A percentile compares a stretch with the other conserved stretches of the same genome.
phyloP scores from a whole-genome alignment of 2,329 filamentous ascomycete species.

The Calonectria hongkongensis region DNA sequence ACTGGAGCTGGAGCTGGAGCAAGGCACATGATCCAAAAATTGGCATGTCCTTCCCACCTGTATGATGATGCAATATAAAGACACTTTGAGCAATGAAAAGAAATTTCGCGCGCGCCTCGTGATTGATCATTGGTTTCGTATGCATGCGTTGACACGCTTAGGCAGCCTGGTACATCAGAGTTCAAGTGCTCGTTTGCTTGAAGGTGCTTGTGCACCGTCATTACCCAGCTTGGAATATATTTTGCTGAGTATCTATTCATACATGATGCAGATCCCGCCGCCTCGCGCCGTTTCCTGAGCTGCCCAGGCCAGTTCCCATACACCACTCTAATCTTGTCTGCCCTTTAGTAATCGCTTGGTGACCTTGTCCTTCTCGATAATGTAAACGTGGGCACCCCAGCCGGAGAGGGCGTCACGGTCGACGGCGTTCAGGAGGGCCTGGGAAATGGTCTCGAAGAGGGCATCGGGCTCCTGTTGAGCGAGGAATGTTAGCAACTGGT shows the following conservation, averaged over 20 bases:
- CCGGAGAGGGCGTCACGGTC: conserved; percentile 97
- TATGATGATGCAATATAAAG: conserved; percentile 35
- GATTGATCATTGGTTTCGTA: conserved; percentile 14
- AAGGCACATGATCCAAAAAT: conserved; percentile 16
- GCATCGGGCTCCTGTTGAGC: conserved; percentile 83
- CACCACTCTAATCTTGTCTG: conserved; percentile 84
- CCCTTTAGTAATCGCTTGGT: conserved; percentile 99
- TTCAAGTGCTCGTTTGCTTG: conserved; percentile 36
- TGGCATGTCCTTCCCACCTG: conserved; percentile 11
- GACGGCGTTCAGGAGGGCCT: conserved; percentile 94
- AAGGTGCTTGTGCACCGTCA: conserved; percentile 51
- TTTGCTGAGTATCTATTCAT: conserved; percentile 59
- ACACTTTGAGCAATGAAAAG: conserved; percentile 28
- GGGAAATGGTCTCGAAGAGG: conserved; percentile 98
- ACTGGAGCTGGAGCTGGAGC: conserved; percentile 26
- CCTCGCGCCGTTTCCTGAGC: conserved; percentile 38
- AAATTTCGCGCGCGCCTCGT: conserved; percentile 25
- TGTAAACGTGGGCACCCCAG: conserved; percentile 99
- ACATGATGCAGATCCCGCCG: conserved; percentile 56
- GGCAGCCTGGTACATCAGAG: not conserved
- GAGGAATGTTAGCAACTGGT: conserved; percentile 47
- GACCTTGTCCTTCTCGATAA: conserved; percentile 99
- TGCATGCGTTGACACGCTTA: not conserved
- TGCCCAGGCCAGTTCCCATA: conserved; percentile 42
- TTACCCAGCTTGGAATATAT: conserved; percentile 51